Percentiles rank a stretch among this genome's conserved stretches.
Evolutionary conservation across 2,329 filamentous ascomycete species (phyloP).

Genomic region (Fusarium denticulatum): DNA sequence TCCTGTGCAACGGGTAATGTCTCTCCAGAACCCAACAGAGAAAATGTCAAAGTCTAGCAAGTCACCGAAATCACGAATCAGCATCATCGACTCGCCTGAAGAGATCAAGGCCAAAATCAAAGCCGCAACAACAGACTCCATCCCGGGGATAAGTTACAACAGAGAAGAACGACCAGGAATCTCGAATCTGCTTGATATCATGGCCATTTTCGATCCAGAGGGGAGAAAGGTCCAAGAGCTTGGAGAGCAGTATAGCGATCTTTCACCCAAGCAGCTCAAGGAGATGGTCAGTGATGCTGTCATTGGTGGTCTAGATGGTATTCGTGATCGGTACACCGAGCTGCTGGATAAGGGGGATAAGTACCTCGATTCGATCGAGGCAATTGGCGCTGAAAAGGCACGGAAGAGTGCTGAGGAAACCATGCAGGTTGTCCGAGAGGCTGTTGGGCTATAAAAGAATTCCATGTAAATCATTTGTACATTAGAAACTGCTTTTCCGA

Average conservation of each 20-base stretch:
- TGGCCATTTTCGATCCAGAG: conserved; percentile 72
- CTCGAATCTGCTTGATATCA: conserved; percentile 84
- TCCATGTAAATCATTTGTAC: background rate
- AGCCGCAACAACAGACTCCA: conserved; percentile 79
- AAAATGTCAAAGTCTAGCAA: conserved; percentile 97
- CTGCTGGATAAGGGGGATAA: conserved; percentile 59
- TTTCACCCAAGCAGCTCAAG: conserved; percentile 54
- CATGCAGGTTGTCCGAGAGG: conserved; percentile 63
- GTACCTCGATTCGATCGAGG: conserved; percentile 67
- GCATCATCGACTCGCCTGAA: conserved; percentile 76
- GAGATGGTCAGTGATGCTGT: conserved; percentile 69
- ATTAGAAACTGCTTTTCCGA: background rate
- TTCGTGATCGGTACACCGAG: conserved; percentile 66
- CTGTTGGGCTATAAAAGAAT: conserved; percentile 58
- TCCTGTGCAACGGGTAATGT: conserved; percentile 90
- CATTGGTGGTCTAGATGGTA: conserved; percentile 59
- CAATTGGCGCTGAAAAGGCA: conserved; percentile 69
- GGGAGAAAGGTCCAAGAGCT: conserved; percentile 53
- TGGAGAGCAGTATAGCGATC: conserved; percentile 50
- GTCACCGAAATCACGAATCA: conserved; percentile 78
- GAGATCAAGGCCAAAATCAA: conserved; percentile 76
- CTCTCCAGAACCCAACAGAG: conserved; percentile 75
- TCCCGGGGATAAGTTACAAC: conserved; percentile 76
- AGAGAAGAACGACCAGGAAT: conserved; percentile 77
- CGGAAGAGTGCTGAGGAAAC: conserved; percentile 66